Evolutionary conservation across 345 rosid species (phyloP), one percentile per base, ranked within the genome.

Genomic region (Euphorbia lathyris): DNA sequence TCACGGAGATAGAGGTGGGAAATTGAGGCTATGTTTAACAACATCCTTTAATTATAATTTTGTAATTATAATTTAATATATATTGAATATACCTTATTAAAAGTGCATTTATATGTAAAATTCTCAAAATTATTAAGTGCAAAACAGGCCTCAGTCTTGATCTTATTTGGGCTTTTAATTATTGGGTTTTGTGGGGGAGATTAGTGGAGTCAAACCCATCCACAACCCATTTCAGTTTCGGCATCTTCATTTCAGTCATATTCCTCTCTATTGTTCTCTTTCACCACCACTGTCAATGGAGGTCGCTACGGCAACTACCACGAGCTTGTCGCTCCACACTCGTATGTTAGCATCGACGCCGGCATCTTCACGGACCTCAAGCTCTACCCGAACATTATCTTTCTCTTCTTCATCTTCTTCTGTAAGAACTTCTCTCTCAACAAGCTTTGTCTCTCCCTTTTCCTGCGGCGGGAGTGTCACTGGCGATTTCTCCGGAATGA

Each of bases 401-500:
- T 27, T 65, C 30, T 72, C 47, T 67, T 65, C 70, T 0, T 69
- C 84, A 0, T 62, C 86, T 25, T 74, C 84, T 40, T 40, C 85
- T 12, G 51, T 72, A 56, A 68, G 73, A 67, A 83, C 83, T 63
- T 86, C 89, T 61, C 87, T 88, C 51, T 80, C 86, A 19, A 75
- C 87, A 70, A 78, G 72, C 53, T 79, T 77, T 69, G 65, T 83
- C 53, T 82, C 90, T 22, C 65, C 85, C 56, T 85, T 67, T 65
- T 53, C 77, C 27, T 72, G 72, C 63, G 57, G 20, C 51, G 84
- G 90, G 25, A 83, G 92, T 85, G 72, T 69, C 76, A 74, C 79
- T 27, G 74, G 82, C 20, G 91, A 86, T 25, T 81, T 86, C 63
- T 78, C 81, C 40, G 91, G 96, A 26, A 27, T 59, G 19, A 89